Base-by-base conservation (phyloP, 2,329 filamentous ascomycete species). In the Trichoderma lentiforme region DNA sequence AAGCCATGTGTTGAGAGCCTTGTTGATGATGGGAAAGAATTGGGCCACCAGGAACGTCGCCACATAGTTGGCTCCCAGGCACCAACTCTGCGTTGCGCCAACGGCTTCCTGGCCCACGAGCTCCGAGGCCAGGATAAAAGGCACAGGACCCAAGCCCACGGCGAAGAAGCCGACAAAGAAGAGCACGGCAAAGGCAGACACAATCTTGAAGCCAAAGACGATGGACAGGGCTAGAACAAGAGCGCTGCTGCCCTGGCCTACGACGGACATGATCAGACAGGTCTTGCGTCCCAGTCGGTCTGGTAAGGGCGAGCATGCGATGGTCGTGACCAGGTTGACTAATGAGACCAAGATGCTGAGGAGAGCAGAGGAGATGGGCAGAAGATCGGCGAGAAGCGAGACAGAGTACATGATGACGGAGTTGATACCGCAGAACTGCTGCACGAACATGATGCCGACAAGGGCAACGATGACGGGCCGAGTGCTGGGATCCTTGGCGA, bases 401-500 rank as follows among this genome's bases (percentile, higher is more conserved):
- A 98, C 96, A 2, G 95, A 97, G 82, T 99, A 99, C 95, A 99
- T 98, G 82, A 98, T 92, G 78, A 98, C 95, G 72, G 92, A 95
- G 87, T 99, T 98, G 83, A 98, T 95, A 61, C 94, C 95, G 72
- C 93, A 95, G 47, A 98, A 86, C 80, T 99, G 96, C 80, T 98
- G 96, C 1, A 93, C 92, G 72, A 95, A 87, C 95, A 98, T 98
- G 76, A 97, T 91, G 1, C 93, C 94, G 14, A 97, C 88, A 4
- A 97, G 93, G 5, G 95, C 94, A 73, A 96, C 86, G 69, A 97
- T 91, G 67, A 92, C 92, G 0, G 90, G 91, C 3, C 91, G 88
- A 77, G 93, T 92, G 9, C 88, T 83, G 0, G 90, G 86, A 76
- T 95, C 89, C 28, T 83, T 86, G 51, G 94, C 81, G 11, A 95